These are phyloP conservation scores for Phytopythium sindhum DNA, from an alignment of 352 stramenopile species.

Conservation along the genomic window DNA sequence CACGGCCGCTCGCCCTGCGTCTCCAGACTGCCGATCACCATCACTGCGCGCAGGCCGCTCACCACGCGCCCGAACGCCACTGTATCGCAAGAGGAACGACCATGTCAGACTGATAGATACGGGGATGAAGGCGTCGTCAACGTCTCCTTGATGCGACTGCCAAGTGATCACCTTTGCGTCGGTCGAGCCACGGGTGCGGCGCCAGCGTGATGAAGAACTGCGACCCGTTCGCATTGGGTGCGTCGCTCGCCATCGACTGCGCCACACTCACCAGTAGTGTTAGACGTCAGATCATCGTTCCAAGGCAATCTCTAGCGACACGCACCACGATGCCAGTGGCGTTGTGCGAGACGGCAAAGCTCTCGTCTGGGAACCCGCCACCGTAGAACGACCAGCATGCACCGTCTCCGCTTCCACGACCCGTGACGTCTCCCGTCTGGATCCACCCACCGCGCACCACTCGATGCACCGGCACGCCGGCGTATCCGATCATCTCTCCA, in stretches of 20 bases:
- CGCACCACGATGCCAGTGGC: slow-evolving; percentile 55
- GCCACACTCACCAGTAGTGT: background rate
- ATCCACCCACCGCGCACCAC: slow-evolving; percentile 71
- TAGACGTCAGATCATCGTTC: slow-evolving; percentile 5
- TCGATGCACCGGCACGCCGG: slow-evolving; percentile 53
- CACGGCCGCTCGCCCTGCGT: slow-evolving; percentile 51
- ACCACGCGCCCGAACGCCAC: slow-evolving; percentile 77
- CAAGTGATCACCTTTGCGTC: slow-evolving; percentile 44
- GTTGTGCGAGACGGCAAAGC: slow-evolving; percentile 66
- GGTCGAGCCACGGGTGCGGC: slow-evolving; percentile 61
- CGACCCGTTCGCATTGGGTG: slow-evolving; percentile 95
- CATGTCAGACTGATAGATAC: background rate
- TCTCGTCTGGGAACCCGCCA: slow-evolving; percentile 64
- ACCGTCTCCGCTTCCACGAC: slow-evolving; percentile 42
- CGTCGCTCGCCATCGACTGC: slow-evolving; percentile 95
- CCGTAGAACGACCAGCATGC: slow-evolving; percentile 57
- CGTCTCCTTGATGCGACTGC: background rate
- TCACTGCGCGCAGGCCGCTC: slow-evolving; percentile 53
- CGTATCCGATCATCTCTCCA: slow-evolving; percentile 38
- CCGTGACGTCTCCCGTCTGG: slow-evolving; percentile 60
- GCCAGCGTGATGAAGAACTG: slow-evolving; percentile 99
- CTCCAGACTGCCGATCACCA: slow-evolving; percentile 47
- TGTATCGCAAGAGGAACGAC: slow-evolving; percentile 6
- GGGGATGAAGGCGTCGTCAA: background rate
- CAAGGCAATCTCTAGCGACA: background rate